Base-by-base conservation (phyloP, 2,329 filamentous ascomycete genomes). In the Penicillium sp. region DNA sequence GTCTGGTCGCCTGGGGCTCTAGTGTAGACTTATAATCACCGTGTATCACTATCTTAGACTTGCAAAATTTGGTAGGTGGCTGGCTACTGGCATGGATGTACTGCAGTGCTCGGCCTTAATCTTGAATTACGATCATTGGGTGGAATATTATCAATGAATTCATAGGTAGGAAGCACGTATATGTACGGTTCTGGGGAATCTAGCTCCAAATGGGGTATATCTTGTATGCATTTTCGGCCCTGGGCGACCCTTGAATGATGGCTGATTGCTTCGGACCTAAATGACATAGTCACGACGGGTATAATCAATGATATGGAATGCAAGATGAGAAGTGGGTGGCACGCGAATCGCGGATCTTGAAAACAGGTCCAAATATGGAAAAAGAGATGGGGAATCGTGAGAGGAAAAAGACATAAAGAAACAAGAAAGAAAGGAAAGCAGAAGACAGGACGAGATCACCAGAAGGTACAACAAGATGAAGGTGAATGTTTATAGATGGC, bases 11-110 rank as follows among this genome's bases (percentile, higher is more conserved):
- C 34, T 38, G 19, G 3, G 14, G 0, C 7, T 12, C 14, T 18
- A 14, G 19, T 8, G 22, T 28, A 28, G 5, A 14, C 2, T 19
- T 35, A 11, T 19, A n/a, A 16, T 27, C 13, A 22, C 22, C 19
- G 6, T 47, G 18, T 47, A 35, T 41, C 34, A 49, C 44, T 33
- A 29, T 45, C 28, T 31, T 33, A 45, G 41, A 33, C 9, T 31
- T 36, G 2, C 6, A 36, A 28, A n/a, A 25, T 30, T 40, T 12
- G 10, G 40, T 40, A 8, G 10, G 40, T 49, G 40, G 46, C 40
- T 37, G 33, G 40, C 34, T 33, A 37, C 19, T 37, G 27, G 33
- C 16, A 25, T 22, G 19, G 3, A 22, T 7, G 22, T 25, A 14
- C 22, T 27, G n/a, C 19, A 34, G 8, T 12, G 8, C 12, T 34